These are phyloP conservation scores for Kodamaea laetipori DNA, from an alignment of 805 yeast species.

Conservation along the genomic window DNA sequence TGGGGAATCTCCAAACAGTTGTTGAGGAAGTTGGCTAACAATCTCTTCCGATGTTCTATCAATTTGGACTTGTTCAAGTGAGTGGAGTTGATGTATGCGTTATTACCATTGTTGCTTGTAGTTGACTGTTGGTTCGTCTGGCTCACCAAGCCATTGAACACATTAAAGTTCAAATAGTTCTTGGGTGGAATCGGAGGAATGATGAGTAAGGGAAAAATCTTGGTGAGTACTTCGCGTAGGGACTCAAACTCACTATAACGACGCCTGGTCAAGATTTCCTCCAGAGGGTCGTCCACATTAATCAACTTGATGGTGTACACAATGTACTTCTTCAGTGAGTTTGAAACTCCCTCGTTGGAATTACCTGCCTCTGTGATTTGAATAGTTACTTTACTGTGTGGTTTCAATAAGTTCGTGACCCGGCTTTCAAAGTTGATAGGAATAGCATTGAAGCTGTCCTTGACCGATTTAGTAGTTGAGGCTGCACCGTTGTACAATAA, in stretches of 20 bases:
- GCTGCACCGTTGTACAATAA: constrained; percentile 28
- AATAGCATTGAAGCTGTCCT: constrained; percentile 26
- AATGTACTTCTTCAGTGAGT: constrained; percentile 63
- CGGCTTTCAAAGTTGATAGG: constrained; percentile 39
- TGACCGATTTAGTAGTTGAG: constrained; percentile 10
- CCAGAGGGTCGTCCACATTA: constrained; percentile 35
- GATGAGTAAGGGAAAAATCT: constrained; percentile 75
- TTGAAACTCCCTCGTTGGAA: constrained; percentile 71
- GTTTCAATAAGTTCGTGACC: constrained; percentile 36
- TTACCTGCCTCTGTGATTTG: constrained; percentile 81
- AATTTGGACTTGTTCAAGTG: constrained; percentile 40
- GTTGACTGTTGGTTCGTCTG: constrained; percentile 11
- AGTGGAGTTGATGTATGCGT: constrained; percentile 39
- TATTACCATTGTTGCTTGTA: constrained; percentile 8
- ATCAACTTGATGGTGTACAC: constrained; percentile 76
- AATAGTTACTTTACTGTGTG: constrained; percentile 29
- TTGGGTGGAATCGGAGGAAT: constrained; percentile 89
- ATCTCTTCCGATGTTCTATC: constrained; percentile 49
- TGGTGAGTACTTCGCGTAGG: constrained; percentile 67
- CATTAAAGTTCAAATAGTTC: constrained; percentile 38
- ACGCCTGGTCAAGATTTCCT: constrained; percentile 64
- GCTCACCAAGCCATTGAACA: constrained; percentile 32
- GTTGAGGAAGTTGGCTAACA: constrained; percentile 75
- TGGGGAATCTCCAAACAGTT: constrained; percentile 63
- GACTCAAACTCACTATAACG: constrained; percentile 88